phyloP scores from a whole-genome alignment of 495 filamentous ascomycete genomes.

The Lindgomyces ingoldianus region DNA sequence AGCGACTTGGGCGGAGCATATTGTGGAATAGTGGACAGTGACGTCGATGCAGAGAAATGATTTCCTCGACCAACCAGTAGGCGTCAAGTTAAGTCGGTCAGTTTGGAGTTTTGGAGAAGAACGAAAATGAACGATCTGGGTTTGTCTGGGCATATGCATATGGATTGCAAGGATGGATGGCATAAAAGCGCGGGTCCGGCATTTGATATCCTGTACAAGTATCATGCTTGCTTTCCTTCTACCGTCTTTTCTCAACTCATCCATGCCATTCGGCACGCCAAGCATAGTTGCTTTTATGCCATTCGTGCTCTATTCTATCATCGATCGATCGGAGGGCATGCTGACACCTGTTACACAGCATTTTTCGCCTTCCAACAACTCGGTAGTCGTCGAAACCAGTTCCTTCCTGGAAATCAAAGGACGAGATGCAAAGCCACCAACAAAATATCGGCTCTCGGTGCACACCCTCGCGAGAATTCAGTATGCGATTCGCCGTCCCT shows the following conservation, averaged over 20 bases:
- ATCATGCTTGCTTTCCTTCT: constrained; percentile 1
- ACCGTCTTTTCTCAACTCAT: not conserved
- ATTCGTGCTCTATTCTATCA: no score
- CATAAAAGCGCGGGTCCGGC: not conserved
- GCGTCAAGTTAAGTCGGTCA: not conserved
- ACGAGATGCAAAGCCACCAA: no score
- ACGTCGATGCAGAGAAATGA: not conserved
- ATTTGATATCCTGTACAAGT: constrained; percentile 27
- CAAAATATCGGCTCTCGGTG: no score
- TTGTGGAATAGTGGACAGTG: not conserved
- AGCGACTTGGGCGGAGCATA: constrained; percentile 5
- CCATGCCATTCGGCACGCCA: not conserved
- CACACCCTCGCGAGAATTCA: no score
- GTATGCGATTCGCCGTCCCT: no score
- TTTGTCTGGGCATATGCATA: not conserved
- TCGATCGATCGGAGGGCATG: no score
- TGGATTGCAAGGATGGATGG: not conserved
- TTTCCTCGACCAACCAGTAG: no score
- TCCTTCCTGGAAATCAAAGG: no score
- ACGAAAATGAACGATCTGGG: not conserved
- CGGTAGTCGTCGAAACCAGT: no score
- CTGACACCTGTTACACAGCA: no score
- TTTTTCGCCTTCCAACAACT: no score
- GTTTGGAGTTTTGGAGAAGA: not conserved
- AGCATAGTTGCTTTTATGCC: not conserved